Evolutionary conservation across 192 early-diverging fungal species (phyloP).

Genomic region (Backusella mclennaniae): DNA sequence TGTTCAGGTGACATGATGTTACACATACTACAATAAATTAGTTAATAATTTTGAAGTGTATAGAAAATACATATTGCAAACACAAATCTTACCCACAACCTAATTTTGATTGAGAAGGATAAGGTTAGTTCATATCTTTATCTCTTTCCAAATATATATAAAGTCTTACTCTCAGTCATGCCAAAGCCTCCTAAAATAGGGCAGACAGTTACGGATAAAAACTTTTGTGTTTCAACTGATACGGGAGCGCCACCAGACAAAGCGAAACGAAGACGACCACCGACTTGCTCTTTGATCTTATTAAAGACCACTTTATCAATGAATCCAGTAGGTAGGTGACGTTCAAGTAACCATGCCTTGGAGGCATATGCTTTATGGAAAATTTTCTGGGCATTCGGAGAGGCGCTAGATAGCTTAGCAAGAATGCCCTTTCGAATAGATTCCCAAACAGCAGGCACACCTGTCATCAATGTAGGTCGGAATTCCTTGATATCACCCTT

Average conservation of each 20-base stretch:
- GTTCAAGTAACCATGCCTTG: conserved; percentile 67
- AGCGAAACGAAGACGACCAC: conserved; percentile 80
- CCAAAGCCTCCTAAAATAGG: conserved; percentile 90
- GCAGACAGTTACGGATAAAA: conserved; percentile 74
- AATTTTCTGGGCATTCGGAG: conserved; percentile 59
- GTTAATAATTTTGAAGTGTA: not conserved
- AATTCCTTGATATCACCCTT: conserved; percentile 72
- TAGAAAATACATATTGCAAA: not conserved
- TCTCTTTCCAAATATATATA: not conserved
- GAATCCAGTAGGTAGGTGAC: conserved; percentile 63
- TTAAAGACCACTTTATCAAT: conserved; percentile 82
- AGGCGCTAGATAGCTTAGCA: conserved; percentile 54
- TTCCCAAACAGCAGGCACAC: conserved; percentile 87
- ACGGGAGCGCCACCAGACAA: conserved; percentile 90
- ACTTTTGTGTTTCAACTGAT: conserved; percentile 80
- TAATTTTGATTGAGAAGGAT: not conserved
- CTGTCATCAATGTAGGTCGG: conserved; percentile 74
- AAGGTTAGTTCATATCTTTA: not conserved
- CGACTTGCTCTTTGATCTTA: conserved; percentile 78
- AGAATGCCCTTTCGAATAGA: conserved; percentile 83
- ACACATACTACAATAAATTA: conserved; percentile 47
- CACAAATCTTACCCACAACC: conserved; percentile 5
- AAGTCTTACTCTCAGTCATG: conserved; percentile 38
- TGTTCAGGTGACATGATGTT: conserved; percentile 64
- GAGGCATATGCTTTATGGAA: conserved; percentile 75